Percentiles rank a stretch among this genome's conserved stretches.
These are phyloP conservation scores for Diaporthe eres DNA, from an alignment of 2,329 filamentous ascomycete species.

Conservation along the genomic window DNA sequence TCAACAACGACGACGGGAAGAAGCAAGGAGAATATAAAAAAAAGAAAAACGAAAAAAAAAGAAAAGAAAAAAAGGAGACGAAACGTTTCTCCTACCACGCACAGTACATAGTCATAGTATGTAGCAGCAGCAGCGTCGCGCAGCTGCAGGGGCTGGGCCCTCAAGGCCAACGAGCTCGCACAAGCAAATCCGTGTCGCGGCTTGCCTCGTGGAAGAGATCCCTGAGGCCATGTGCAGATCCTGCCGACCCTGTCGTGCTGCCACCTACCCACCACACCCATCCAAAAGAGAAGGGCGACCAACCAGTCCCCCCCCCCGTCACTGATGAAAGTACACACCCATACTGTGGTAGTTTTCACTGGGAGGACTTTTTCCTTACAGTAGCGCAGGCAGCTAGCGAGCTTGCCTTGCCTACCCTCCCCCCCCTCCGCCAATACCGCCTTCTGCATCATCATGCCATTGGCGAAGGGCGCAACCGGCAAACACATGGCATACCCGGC, in stretches of 20 bases:
- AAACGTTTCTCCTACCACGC: conserved; percentile 9
- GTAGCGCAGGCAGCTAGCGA: conserved; percentile 4
- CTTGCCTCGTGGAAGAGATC: conserved; percentile 46
- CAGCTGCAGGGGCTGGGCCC: conserved; percentile 32
- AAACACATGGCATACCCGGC: conserved; percentile 28
- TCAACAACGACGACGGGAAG: background rate
- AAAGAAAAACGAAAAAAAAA: background rate
- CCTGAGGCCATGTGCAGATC: conserved; percentile 58
- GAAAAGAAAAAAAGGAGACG: background rate
- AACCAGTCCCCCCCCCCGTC: background rate
- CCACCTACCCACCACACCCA: conserved; percentile 43
- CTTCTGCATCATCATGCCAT: conserved; percentile 19
- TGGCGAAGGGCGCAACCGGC: conserved; percentile 20
- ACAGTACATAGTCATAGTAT: background rate
- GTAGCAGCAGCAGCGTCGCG: background rate
- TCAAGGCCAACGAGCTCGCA: conserved; percentile 26
- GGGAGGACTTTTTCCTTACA: conserved; percentile 4
- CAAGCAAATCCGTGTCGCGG: conserved; percentile 33
- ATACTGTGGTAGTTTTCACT: conserved; percentile 22
- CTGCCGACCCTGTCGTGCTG: conserved; percentile 49
- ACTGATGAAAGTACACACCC: background rate
- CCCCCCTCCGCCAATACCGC: conserved; percentile 5
- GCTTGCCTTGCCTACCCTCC: background rate
- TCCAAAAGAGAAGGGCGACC: conserved; percentile 3
- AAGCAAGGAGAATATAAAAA: background rate